A percentile compares a stretch with the other conserved stretches of the same genome.
Conservation (phyloP, 225 moss, liverwort and hornwort genomes). For the Polytrichum commune region DNA sequence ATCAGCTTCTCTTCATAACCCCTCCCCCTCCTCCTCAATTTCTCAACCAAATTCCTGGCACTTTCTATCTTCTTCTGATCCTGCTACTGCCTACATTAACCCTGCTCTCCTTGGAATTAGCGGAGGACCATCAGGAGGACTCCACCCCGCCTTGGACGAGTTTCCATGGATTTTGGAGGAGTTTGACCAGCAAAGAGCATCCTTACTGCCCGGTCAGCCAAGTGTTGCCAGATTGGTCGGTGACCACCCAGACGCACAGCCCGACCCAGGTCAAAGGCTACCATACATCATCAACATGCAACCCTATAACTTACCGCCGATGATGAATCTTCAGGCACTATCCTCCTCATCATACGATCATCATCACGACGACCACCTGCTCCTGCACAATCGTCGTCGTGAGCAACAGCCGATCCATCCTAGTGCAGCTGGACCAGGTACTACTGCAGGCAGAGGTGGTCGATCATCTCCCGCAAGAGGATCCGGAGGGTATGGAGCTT, state of each 20-base stretch:
- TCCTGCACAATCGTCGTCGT: not conserved
- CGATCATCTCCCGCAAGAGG: slow-evolving; percentile 2
- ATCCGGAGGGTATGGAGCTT: not conserved
- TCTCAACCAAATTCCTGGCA: slow-evolving; percentile 17
- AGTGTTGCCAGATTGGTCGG: slow-evolving; percentile 6
- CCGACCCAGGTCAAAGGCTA: slow-evolving; percentile 27
- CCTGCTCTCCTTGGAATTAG: slow-evolving; percentile 27
- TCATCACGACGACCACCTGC: not conserved
- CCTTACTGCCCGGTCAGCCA: not conserved
- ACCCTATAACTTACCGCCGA: slow-evolving; percentile 5
- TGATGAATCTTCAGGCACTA: no score
- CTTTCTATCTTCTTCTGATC: slow-evolving; percentile 18
- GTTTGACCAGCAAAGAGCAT: slow-evolving; percentile 28
- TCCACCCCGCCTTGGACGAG: slow-evolving; percentile 27
- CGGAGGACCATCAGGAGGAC: slow-evolving; percentile 9
- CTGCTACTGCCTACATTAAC: slow-evolving; percentile 12
- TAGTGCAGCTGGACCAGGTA: no score
- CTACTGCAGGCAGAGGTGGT: not conserved
- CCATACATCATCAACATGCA: slow-evolving; percentile 3
- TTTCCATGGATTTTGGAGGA: slow-evolving; percentile 59
- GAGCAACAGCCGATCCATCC: slow-evolving; percentile 13
- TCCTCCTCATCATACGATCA: not conserved
- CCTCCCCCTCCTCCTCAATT: slow-evolving; percentile 9
- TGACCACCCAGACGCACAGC: slow-evolving; percentile 20
- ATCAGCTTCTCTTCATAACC: slow-evolving; percentile 12